A percentile compares a stretch with the other conserved stretches of the same genome.
Evolutionary conservation across 176 grass and related monocot genomes (phyloP).

Genomic region (Aegilops bicornis): DNA sequence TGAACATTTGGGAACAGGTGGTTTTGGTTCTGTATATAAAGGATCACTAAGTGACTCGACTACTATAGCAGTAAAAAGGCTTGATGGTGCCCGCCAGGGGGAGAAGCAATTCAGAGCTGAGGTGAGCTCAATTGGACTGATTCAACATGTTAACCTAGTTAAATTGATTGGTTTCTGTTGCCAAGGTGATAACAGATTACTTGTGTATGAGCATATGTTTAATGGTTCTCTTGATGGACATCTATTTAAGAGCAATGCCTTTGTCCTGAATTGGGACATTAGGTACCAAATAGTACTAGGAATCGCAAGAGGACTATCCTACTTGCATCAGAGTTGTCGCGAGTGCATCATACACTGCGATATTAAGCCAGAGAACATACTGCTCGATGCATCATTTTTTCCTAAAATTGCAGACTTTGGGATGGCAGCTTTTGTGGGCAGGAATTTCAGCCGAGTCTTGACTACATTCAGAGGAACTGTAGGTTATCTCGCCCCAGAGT

Average conservation of each 20-base stretch:
- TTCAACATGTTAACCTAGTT: constrained; percentile 62
- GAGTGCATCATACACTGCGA: constrained; percentile 72
- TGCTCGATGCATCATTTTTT: constrained; percentile 40
- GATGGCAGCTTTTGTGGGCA: constrained; percentile 51
- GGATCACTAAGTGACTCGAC: constrained; percentile 38
- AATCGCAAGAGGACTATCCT: constrained; percentile 55
- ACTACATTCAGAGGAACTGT: constrained; percentile 65
- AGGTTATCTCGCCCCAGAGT: constrained; percentile 66
- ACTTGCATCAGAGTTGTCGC: constrained; percentile 54
- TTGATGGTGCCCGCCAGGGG: constrained; percentile 35
- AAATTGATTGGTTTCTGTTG: constrained; percentile 57
- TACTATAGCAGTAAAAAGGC: constrained; percentile 49
- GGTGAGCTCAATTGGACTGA: constrained; percentile 55
- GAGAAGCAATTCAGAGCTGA: constrained; percentile 65
- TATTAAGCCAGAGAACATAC: constrained; percentile 56
- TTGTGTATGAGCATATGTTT: constrained; percentile 60
- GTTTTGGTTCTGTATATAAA: constrained; percentile 57
- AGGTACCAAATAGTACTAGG: constrained; percentile 45
- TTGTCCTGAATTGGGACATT: constrained; percentile 30
- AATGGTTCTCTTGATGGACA: constrained; percentile 54
- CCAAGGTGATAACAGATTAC: constrained; percentile 38
- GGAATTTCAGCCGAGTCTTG: constrained; percentile 58
- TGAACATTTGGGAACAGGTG: constrained; percentile 46
- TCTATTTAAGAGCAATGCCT: constrained; percentile 32
- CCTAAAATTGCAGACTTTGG: constrained; percentile 76